Conservation (phyloP, 2,329 filamentous ascomycete species). For the Diplodia intermedia region DNA sequence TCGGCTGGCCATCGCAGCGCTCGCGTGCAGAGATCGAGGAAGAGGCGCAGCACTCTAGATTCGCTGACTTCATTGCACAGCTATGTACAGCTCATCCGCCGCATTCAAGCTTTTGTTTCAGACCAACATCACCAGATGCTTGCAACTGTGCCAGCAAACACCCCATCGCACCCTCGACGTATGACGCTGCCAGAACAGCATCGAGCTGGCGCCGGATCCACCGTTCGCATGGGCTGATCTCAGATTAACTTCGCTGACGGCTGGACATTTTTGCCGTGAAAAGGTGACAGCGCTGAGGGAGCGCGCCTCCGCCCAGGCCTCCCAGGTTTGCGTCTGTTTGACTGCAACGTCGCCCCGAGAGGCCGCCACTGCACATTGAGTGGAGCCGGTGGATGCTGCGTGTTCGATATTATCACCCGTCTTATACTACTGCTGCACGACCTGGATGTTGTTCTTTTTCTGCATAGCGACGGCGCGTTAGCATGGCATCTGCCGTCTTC, state of each 20-base stretch:
- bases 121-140: conserved; percentile 15
- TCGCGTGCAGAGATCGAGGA: conserved; percentile 28
- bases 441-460: conserved; percentile 91
- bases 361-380: conserved; percentile 7
- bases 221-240: conserved; percentile 22
- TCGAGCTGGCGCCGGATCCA: conserved; percentile 11
- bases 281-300: conserved; percentile 21
- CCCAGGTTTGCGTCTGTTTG: conserved; percentile 8
- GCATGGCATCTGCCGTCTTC: conserved; percentile 12
- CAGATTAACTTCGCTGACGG: conserved; percentile 16
- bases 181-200: background rate
- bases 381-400: conserved; percentile 12
- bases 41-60: conserved; percentile 13
- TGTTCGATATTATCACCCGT: conserved; percentile 28
- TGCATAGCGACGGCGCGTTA: conserved; percentile 48
- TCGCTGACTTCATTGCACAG: conserved; percentile 30
- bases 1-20: background rate
- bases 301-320: background rate
- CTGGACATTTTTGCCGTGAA: conserved; percentile 21
- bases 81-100: conserved; percentile 31
- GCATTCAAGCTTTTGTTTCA: conserved; percentile 25
- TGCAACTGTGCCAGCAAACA: conserved; percentile 11
- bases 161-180: conserved; percentile 16
- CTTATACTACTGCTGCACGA: conserved; percentile 81
- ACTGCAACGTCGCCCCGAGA: conserved; percentile 14